These are phyloP conservation scores for Scleromitrula shiraiana DNA, from an alignment of 2,329 filamentous ascomycete species.

Conservation along the genomic window DNA sequence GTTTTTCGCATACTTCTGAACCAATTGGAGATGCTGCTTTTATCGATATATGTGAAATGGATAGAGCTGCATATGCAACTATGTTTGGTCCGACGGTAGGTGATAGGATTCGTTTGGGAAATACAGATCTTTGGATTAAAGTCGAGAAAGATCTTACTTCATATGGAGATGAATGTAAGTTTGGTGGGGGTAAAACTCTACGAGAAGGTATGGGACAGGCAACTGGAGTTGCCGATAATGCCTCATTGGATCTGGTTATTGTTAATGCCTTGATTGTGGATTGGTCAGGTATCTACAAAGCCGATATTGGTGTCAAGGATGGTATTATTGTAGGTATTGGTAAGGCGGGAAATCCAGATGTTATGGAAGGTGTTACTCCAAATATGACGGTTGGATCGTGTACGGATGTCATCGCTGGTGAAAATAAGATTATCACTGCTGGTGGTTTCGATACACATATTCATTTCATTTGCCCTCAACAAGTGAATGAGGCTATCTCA, in stretches of 20 bases:
- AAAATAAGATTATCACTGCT: slow-evolving; percentile 84
- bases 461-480: slow-evolving; percentile 92
- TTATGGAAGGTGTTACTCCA: slow-evolving; percentile 80
- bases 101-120: slow-evolving; percentile 72
- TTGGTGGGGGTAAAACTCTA: slow-evolving; percentile 89
- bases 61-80: slow-evolving; percentile 66
- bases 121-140: slow-evolving; percentile 82
- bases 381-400: slow-evolving; percentile 77
- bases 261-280: slow-evolving; percentile 87
- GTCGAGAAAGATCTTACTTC: slow-evolving; percentile 79
- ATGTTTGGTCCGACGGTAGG: slow-evolving; percentile 95
- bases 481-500: slow-evolving; percentile 73
- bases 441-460: slow-evolving; percentile 87
- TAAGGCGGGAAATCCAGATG: slow-evolving; percentile 93
- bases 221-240: slow-evolving; percentile 61
- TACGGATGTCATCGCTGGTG: slow-evolving; percentile 86
- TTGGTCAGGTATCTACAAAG: slow-evolving; percentile 90
- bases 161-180: slow-evolving; percentile 91
- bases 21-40: slow-evolving; percentile 44
- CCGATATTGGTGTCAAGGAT: slow-evolving; percentile 87
- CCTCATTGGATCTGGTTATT: slow-evolving; percentile 76
- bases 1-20: slow-evolving; percentile 71
- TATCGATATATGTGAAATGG: slow-evolving; percentile 61
- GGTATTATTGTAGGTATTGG: slow-evolving; percentile 83
- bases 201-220: slow-evolving; percentile 95